Evolutionary conservation across 2,329 filamentous ascomycete species (phyloP).

Genomic region (Phoma herbarum): DNA sequence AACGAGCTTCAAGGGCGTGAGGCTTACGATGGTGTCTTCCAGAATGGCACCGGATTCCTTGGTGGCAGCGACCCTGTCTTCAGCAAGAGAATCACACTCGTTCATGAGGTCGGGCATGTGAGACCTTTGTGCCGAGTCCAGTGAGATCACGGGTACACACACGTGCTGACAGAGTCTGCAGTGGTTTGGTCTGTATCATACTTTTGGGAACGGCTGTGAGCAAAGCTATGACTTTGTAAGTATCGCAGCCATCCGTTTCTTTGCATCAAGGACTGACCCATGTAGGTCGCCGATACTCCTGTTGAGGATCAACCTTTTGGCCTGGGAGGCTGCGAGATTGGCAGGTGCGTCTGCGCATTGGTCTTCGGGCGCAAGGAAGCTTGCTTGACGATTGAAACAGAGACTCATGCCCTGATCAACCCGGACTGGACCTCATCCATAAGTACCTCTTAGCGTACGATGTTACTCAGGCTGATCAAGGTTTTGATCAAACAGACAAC

Average conservation of each 20-base stretch:
- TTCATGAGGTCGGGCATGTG: slow-evolving; percentile 13
- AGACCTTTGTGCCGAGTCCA: not conserved
- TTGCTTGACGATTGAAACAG: not conserved
- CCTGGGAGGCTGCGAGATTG: slow-evolving; percentile 1
- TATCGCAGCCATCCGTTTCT: not conserved
- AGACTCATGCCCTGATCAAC: not conserved
- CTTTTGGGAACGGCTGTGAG: not conserved
- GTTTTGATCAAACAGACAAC: slow-evolving; percentile 2
- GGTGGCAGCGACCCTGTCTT: slow-evolving; percentile 5
- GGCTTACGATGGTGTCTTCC: slow-evolving; percentile 4
- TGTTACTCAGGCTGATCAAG: not conserved
- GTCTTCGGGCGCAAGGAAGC: not conserved
- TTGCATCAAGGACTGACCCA: not conserved
- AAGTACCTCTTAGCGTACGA: not conserved
- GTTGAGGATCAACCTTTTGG: not conserved
- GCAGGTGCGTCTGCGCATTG: not conserved
- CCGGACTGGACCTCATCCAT: not conserved
- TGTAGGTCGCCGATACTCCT: not conserved
- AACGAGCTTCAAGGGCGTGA: not conserved
- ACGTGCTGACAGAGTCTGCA: not conserved
- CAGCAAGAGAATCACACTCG: not conserved
- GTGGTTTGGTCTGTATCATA: slow-evolving; percentile 18
- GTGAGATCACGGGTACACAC: not conserved
- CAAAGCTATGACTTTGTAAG: slow-evolving; percentile 9
- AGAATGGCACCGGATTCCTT: slow-evolving; percentile 3